Percentiles rank a stretch among this genome's conserved stretches.
These are phyloP conservation scores for Tuber indicum DNA, from an alignment of 495 filamentous ascomycete species.

Conservation along the genomic window DNA sequence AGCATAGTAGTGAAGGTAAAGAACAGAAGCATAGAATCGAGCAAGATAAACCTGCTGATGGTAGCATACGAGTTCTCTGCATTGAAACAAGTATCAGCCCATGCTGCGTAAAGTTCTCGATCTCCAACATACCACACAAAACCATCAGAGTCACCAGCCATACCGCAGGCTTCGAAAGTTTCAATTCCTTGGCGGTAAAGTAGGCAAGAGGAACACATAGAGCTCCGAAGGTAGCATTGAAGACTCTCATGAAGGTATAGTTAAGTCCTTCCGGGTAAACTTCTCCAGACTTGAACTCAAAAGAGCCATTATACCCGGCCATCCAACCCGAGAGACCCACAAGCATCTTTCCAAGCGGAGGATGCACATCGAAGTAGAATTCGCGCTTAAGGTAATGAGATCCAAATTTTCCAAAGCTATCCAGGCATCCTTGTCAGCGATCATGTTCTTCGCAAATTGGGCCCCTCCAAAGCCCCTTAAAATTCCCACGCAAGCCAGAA, in stretches of 20 bases:
- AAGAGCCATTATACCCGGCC: slow-evolving; percentile 97
- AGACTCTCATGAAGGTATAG: slow-evolving; percentile 97
- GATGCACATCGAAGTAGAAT: slow-evolving; percentile 99
- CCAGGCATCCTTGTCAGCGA: slow-evolving; percentile 24
- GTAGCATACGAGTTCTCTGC: slow-evolving; percentile 94
- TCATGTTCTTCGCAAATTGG: neutral
- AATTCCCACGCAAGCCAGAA: neutral
- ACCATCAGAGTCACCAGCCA: slow-evolving; percentile 97
- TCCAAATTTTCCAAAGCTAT: slow-evolving; percentile 96
- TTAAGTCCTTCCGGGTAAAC: slow-evolving; percentile 87
- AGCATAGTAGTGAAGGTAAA: slow-evolving; percentile 95
- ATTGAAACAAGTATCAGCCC: slow-evolving; percentile 13
- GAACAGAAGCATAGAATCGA: slow-evolving; percentile 96
- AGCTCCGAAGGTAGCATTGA: slow-evolving; percentile 92
- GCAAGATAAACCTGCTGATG: slow-evolving; percentile 92
- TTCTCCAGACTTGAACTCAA: slow-evolving; percentile 99
- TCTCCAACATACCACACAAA: slow-evolving; percentile 53
- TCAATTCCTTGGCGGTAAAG: slow-evolving; percentile 84
- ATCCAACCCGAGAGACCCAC: slow-evolving; percentile 93
- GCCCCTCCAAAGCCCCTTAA: neutral
- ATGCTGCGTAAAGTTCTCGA: neutral
- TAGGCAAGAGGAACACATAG: slow-evolving; percentile 91
- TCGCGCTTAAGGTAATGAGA: slow-evolving; percentile 98
- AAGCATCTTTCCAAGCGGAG: slow-evolving; percentile 94
- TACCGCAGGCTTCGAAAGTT: slow-evolving; percentile 74